Evolutionary conservation across 768 basidiomycete genomes (phyloP), one percentile per base, ranked within the genome.

Genomic region (Mycena albidolilacea): DNA sequence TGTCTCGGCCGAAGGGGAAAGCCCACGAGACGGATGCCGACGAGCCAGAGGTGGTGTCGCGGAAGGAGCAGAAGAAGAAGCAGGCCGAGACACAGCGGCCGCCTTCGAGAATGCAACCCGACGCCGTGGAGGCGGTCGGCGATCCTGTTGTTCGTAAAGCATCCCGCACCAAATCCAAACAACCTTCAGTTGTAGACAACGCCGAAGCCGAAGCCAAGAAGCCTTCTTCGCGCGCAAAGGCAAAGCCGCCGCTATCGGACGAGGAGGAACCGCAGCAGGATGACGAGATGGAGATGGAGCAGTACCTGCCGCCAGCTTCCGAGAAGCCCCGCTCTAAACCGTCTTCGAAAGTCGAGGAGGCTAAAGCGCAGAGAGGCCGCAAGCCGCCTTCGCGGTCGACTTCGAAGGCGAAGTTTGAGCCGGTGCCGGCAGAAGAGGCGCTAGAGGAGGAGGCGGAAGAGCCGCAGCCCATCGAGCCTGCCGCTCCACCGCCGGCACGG

Each of bases 221-320:
- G 50, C 69, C 71, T 17, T 48, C 75, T 43, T 76, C 75, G 19
- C 67, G 65, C 9, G 65, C 69, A 11, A 76, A 70, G 38, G 63
- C 64, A 5, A 73, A 72, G 30, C 54, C 71, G 12, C 44, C 67
- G 43, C 66, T 71, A 14, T n/a, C 71, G 17, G 63, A 61, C 38
- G 61, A 70, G 23, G 61, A 70, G 23, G 59, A 58, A 48, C 72
- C 67, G 11, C 77, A 79, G 38, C 74, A 78, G 37, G 77, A 74
- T 7, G 75, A 75, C 10, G 74, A 78, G 50, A 67, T 63, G 14
- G 65, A 74, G 46, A 70, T 68, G 61, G 74, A 74, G 4, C 76
- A 78, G 52, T 75, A 77, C 39, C 69, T 77, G 37, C 76, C 71
- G 17, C 73, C 77, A 30, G 73, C 69, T 35, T 69, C 57, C 12